Conservation (phyloP, 164 flowering plant species). For the Macadamia tetraphylla region DNA sequence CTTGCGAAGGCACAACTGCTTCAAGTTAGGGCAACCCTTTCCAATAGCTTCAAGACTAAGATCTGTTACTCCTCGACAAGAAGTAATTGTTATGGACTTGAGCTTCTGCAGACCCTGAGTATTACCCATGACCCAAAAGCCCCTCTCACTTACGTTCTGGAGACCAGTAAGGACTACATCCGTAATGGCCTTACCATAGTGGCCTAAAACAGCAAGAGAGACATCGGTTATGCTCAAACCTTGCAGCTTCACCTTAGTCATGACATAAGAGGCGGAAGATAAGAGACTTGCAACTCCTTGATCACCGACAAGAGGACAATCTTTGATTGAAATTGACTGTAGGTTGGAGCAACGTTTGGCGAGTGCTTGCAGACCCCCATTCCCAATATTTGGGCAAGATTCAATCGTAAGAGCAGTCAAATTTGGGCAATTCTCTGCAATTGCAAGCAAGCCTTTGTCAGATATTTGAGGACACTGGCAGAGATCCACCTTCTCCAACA, state of each 20-base stretch:
- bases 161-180: conserved; percentile 52
- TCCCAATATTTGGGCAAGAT: conserved; percentile 59
- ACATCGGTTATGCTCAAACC: conserved; percentile 56
- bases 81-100: conserved; percentile 37
- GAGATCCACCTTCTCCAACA: conserved; percentile 71
- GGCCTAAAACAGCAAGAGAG: conserved; percentile 81
- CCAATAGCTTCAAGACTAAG: conserved; percentile 58
- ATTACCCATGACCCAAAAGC: conserved; percentile 83
- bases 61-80: conserved; percentile 68
- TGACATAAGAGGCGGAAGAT: conserved; percentile 36
- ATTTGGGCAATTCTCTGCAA: conserved; percentile 64
- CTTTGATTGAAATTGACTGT: conserved; percentile 47
- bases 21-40: conserved; percentile 64
- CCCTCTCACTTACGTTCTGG: conserved; percentile 57
- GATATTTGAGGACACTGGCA: conserved; percentile 56
- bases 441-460: conserved; percentile 54
- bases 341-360: conserved; percentile 56
- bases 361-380: conserved; percentile 57
- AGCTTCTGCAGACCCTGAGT: conserved; percentile 60
- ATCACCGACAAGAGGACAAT: conserved; percentile 73
- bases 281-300: conserved; percentile 66
- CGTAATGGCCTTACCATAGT: conserved; percentile 61
- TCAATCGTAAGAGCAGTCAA: conserved; percentile 52
- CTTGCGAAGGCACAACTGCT: conserved; percentile 43
- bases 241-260: conserved; percentile 68